Conservation (phyloP, 352 stramenopile genomes). For the Pythium pectinolyticum region DNA sequence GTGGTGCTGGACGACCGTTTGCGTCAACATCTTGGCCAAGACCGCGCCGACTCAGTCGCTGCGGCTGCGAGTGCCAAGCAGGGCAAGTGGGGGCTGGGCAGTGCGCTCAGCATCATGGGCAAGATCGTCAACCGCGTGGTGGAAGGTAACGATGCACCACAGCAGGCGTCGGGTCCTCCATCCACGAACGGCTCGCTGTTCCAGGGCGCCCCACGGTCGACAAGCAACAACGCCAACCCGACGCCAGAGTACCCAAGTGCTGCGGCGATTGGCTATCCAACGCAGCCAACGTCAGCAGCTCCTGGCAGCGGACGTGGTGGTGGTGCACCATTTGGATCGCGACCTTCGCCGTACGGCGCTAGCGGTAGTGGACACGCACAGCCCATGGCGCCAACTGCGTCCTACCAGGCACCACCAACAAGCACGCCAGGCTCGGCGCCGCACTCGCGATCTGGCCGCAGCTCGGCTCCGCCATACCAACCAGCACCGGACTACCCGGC, state of each 20-base stretch:
- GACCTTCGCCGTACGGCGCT: neutral
- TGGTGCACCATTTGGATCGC: constrained; percentile 11
- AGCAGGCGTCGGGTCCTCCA: constrained; percentile 12
- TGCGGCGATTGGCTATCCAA: constrained; percentile 22
- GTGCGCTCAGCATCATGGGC: constrained; percentile 81
- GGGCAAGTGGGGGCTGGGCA: constrained; percentile 80
- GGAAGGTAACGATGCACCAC: constrained; percentile 61
- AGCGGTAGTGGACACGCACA: neutral
- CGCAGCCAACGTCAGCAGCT: constrained; percentile 8
- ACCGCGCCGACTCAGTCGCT: constrained; percentile 66
- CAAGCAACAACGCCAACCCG: constrained; percentile 20
- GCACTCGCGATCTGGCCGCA: constrained; percentile 14
- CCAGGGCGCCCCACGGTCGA: constrained; percentile 35
- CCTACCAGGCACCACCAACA: neutral
- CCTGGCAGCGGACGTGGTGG: constrained; percentile 20
- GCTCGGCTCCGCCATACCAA: constrained; percentile 18
- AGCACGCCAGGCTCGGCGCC: constrained; percentile 13
- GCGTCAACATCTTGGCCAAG: constrained; percentile 81
- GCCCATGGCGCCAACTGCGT: neutral
- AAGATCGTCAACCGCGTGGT: constrained; percentile 88
- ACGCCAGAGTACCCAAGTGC: constrained; percentile 33
- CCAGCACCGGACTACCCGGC: constrained; percentile 9
- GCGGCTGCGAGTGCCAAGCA: constrained; percentile 46
- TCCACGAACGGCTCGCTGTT: constrained; percentile 36
- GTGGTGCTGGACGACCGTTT: constrained; percentile 84